Evolutionary conservation across 208 protist species (phyloP).

Genomic region (Angomonas ambiguus): DNA sequence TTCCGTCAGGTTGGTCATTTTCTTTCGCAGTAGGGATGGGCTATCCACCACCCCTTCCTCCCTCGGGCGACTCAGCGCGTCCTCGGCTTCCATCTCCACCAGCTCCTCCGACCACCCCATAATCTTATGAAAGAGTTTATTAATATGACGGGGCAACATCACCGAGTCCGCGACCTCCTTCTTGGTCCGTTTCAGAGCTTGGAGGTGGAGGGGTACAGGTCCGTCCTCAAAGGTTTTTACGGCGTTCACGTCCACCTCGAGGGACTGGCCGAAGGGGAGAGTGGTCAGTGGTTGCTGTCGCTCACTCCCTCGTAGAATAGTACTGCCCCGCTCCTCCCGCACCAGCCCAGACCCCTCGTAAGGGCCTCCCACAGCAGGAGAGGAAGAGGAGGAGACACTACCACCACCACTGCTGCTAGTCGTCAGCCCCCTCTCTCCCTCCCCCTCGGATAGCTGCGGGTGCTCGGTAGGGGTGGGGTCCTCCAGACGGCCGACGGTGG

Average conservation of each 20-base stretch:
- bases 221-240: constrained; percentile 53
- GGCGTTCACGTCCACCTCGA: constrained; percentile 69
- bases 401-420: not conserved
- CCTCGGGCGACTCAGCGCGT: constrained; percentile 4
- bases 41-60: constrained; percentile 1
- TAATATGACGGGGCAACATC: constrained; percentile 80
- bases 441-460: not conserved
- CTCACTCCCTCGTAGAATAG: not conserved
- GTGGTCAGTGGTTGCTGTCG: constrained; percentile 22
- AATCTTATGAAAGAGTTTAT: constrained; percentile 89
- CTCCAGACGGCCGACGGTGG: not conserved
- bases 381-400: not conserved
- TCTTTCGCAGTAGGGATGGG: constrained; percentile 40
- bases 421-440: not conserved
- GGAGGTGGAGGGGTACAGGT: constrained; percentile 63
- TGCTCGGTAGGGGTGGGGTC: not conserved
- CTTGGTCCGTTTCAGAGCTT: constrained; percentile 51
- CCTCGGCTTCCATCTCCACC: constrained; percentile 50
- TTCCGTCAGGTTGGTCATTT: constrained; percentile 50
- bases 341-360: constrained; percentile 12
- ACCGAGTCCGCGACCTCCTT: constrained; percentile 73
- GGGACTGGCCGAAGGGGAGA: constrained; percentile 66
- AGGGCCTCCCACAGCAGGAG: not conserved
- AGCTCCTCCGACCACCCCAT: constrained; percentile 90
- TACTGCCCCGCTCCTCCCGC: not conserved